Conservation (phyloP, 352 stramenopile species). For the Pythium aquatile region DNA sequence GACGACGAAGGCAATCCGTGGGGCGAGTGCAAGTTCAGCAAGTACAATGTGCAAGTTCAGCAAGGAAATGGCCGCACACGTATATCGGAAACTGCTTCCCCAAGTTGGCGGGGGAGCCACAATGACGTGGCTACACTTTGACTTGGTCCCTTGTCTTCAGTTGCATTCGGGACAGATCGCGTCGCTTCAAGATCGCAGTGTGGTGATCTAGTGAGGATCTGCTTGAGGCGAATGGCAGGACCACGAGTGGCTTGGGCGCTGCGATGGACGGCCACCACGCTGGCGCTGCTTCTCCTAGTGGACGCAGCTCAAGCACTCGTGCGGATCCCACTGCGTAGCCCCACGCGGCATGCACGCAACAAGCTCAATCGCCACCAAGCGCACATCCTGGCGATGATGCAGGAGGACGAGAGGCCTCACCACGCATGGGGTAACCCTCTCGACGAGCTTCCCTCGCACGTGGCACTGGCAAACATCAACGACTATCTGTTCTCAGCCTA, state of each 20-base stretch:
- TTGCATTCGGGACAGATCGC: not conserved
- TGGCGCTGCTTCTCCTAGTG: not conserved
- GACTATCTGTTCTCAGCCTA: slow-evolving; percentile 33
- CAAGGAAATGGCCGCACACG: no score
- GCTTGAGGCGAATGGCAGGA: not conserved
- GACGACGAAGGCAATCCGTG: no score
- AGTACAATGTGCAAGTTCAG: no score
- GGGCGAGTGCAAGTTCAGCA: no score
- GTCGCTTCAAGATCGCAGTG: slow-evolving; percentile 1
- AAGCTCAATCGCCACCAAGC: slow-evolving; percentile 1
- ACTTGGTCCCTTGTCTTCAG: not conserved
- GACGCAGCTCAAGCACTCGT: not conserved
- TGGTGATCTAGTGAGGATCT: not conserved
- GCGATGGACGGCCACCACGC: not conserved
- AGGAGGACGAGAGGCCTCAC: not conserved
- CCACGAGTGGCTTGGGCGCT: no score
- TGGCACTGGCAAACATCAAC: slow-evolving; percentile 29
- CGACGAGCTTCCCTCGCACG: not conserved
- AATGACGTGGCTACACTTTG: not conserved
- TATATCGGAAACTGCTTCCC: no score
- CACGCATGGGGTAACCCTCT: not conserved
- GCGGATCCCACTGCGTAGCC: slow-evolving; percentile 2
- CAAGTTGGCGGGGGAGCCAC: not conserved
- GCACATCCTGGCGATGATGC: slow-evolving; percentile 1
- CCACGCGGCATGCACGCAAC: not conserved